A percentile compares a stretch with the other conserved stretches of the same genome.
These are phyloP conservation scores for Penicillium samsonianum DNA, from an alignment of 495 filamentous ascomycete genomes.

Conservation along the genomic window DNA sequence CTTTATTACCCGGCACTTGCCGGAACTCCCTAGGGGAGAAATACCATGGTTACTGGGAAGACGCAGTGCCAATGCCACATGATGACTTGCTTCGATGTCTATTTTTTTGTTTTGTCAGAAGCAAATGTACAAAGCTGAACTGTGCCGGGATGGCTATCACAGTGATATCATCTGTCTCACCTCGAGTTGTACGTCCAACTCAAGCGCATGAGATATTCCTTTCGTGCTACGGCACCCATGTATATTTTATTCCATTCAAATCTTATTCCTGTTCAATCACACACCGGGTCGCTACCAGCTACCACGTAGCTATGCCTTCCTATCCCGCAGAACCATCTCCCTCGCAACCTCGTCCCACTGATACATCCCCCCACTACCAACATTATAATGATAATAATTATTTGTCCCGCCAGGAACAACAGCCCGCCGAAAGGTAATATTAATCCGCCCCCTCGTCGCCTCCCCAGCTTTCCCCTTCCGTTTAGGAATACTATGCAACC, in stretches of 20 bases:
- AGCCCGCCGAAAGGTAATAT: conserved; percentile 72
- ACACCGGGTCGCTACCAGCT: neutral
- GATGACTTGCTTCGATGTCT: conserved; percentile 16
- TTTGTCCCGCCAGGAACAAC: conserved; percentile 65
- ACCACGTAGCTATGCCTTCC: neutral
- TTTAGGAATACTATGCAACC: conserved; percentile 78
- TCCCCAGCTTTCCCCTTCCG: conserved; percentile 51
- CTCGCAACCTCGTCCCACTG: conserved; percentile 56
- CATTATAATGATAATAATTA: conserved; percentile 76
- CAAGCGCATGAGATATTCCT: neutral
- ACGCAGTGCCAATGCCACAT: conserved; percentile 11
- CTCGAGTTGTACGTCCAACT: conserved; percentile 2
- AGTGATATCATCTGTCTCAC: neutral
- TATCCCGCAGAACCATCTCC: conserved; percentile 50
- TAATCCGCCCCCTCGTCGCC: conserved; percentile 62
- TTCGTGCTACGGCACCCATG: conserved; percentile 9
- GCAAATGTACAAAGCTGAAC: conserved; percentile 7
- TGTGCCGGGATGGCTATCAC: neutral
- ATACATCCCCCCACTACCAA: conserved; percentile 63
- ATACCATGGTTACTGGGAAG: conserved; percentile 8
- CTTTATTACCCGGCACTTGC: conserved; percentile 1
- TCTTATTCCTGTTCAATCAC: neutral
- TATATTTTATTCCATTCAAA: conserved; percentile 7
- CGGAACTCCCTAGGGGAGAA: neutral
- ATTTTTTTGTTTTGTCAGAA: conserved; percentile 6